Base-by-base conservation (phyloP, 2,329 filamentous ascomycete genomes). In the Beauveria asiatica region DNA sequence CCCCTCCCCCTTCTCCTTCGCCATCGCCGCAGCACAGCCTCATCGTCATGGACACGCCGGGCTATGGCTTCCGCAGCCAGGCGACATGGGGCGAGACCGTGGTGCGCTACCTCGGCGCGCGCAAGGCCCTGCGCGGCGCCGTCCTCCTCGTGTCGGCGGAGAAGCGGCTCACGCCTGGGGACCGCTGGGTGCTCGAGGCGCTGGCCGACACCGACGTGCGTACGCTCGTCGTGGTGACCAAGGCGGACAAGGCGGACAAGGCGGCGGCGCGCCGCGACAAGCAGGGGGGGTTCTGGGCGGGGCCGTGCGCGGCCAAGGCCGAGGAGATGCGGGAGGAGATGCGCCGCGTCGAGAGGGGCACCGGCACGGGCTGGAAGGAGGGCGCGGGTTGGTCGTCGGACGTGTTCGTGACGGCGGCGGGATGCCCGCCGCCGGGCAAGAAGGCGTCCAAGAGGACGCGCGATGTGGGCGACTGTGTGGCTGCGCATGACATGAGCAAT, bases 161-260 rank as follows among this genome's bases (percentile, higher is more conserved):
- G 60, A 80, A 82, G 50, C 78, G 76, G 16, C 70, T 83, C 1
- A 79, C 80, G 63, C 68, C 72, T 23, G 74, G 74, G 52, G 82
- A 85, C 65, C 68, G 69, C 13, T 73, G 76, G 70, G 73, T 80
- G 62, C 68, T 85, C 39, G 68, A 72, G 60, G 69, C 80, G 49
- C 71, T 85, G 64, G 72, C 78, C 54, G 70, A 75, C 53, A 72
- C 74, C 3, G 74, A 74, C 10, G 73, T 78, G 33, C 72, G 73
- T 56, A 81, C 80, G 1, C 66, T 76, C 7, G 75, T 84, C 1
- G 75, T 84, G 5, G 67, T 85, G 53, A 85, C 83, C 11, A 84
- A 84, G 69, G 80, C 78, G 16, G 83, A 85, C 65, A 83, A 83
- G 64, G 39, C 25, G 11, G 33, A 37, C 33, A 37, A 37, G 33